Evolutionary conservation across 2,329 filamentous ascomycete genomes (phyloP).

Genomic region (Arachnopeziza araneosa): DNA sequence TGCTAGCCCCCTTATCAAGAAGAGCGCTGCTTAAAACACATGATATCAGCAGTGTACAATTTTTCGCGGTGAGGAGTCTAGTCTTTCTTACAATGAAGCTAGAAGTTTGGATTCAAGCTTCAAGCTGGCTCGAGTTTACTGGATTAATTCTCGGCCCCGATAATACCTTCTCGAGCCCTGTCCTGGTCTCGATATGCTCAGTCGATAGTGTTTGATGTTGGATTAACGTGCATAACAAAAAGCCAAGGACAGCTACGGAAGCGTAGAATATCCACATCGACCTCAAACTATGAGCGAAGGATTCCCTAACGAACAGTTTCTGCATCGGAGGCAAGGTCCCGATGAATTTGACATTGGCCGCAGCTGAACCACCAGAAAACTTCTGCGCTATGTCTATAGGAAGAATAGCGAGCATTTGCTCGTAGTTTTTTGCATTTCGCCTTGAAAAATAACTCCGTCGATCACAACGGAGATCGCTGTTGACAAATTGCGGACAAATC

Average conservation of each 20-base stretch:
- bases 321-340: not conserved
- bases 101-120: too few relatives aligned
- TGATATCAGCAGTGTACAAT: too few relatives aligned
- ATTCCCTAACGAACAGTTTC: not conserved
- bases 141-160: too few relatives aligned
- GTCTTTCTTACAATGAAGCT: too few relatives aligned
- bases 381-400: not conserved
- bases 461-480: conserved; percentile 39
- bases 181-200: not conserved
- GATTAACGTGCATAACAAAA: not conserved
- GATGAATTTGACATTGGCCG: conserved; percentile 8
- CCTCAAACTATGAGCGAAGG: not conserved
- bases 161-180: not conserved
- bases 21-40: too few relatives aligned
- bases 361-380: not conserved
- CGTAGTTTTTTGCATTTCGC: not conserved
- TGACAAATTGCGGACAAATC: conserved; percentile 40
- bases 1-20: too few relatives aligned
- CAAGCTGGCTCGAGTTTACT: too few relatives aligned
- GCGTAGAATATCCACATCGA: conserved; percentile 1
- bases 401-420: conserved; percentile 28
- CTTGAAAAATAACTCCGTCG: conserved; percentile 41
- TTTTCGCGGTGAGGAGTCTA: too few relatives aligned
- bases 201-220: not conserved
- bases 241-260: not conserved